Conservation (phyloP, 2,329 filamentous ascomycete genomes). For the Septoria petroselini region DNA sequence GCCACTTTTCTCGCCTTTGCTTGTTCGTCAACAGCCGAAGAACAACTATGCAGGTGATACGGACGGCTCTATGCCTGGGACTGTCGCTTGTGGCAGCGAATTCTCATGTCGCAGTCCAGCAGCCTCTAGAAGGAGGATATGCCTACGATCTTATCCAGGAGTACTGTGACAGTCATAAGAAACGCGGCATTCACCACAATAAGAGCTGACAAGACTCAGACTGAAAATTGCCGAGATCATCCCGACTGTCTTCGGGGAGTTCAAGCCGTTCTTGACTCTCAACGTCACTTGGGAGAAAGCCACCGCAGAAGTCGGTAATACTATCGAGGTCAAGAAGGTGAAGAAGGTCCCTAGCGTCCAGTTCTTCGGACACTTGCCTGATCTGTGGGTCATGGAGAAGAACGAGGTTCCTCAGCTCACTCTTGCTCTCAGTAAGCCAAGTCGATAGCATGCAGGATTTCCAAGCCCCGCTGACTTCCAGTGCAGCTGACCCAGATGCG, state of each 20-base stretch:
- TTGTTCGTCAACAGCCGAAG: neutral
- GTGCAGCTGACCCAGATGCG: slow-evolving; percentile 58
- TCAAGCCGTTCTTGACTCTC: slow-evolving; percentile 54
- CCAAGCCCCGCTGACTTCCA: neutral
- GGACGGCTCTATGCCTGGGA: neutral
- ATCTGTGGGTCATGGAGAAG: neutral
- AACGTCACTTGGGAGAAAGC: slow-evolving; percentile 47
- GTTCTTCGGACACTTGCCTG: slow-evolving; percentile 22
- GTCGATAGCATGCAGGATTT: no score
- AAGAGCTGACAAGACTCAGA: slow-evolving; percentile 14
- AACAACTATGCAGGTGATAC: slow-evolving; percentile 4
- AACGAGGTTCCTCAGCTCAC: slow-evolving; percentile 41
- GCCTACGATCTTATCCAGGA: slow-evolving; percentile 25
- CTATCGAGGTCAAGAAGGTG: slow-evolving; percentile 45
- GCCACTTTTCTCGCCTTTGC: neutral
- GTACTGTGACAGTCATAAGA: slow-evolving; percentile 16
- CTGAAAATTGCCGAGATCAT: slow-evolving; percentile 36
- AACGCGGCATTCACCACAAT: neutral
- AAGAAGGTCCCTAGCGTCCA: slow-evolving; percentile 43
- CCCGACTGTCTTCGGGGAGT: slow-evolving; percentile 55
- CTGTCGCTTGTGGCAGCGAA: slow-evolving; percentile 1
- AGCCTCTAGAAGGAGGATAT: slow-evolving; percentile 3
- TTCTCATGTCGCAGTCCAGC: slow-evolving; percentile 6
- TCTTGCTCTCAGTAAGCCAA: slow-evolving; percentile 36
- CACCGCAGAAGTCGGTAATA: slow-evolving; percentile 54